phyloP scores from a whole-genome alignment of 257 asterid genomes.

The Striga asiatica region DNA sequence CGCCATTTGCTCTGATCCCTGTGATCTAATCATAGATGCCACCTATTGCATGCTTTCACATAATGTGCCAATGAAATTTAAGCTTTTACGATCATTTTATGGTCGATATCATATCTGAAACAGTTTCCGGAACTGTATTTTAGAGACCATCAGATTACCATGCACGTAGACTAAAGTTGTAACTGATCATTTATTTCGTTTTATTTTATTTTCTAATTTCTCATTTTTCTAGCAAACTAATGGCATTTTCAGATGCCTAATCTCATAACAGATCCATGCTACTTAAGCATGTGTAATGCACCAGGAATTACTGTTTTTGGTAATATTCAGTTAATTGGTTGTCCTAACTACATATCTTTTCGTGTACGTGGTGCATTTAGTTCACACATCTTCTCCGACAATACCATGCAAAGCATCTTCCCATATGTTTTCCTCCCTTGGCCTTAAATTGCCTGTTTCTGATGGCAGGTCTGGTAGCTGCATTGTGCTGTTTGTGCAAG shows the following conservation, averaged over 20 bases:
- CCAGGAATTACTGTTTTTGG: neutral
- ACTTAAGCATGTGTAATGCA: neutral
- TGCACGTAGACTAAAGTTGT: neutral
- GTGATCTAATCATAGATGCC: neutral
- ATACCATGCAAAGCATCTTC: neutral
- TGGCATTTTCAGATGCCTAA: neutral
- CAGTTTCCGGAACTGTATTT: neutral
- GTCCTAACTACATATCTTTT: neutral
- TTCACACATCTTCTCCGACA: neutral
- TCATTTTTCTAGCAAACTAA: neutral
- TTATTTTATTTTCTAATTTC: neutral
- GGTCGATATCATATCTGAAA: neutral
- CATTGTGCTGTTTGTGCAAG: neutral
- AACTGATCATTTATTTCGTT: neutral
- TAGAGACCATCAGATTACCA: neutral
- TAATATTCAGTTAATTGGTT: neutral
- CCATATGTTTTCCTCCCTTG: too few species aligned
- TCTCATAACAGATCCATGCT: neutral
- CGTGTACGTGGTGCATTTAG: neutral
- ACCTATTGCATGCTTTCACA: neutral
- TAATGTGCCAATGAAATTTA: neutral
- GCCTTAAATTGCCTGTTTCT: slow-evolving; percentile 6
- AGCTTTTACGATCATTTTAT: neutral
- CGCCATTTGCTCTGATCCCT: neutral
- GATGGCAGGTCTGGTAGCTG: slow-evolving; percentile 10